A percentile compares a stretch with the other conserved stretches of the same genome.
Evolutionary conservation across 192 early-diverging fungal genomes (phyloP).

Genomic region (Dispira parvispora): DNA sequence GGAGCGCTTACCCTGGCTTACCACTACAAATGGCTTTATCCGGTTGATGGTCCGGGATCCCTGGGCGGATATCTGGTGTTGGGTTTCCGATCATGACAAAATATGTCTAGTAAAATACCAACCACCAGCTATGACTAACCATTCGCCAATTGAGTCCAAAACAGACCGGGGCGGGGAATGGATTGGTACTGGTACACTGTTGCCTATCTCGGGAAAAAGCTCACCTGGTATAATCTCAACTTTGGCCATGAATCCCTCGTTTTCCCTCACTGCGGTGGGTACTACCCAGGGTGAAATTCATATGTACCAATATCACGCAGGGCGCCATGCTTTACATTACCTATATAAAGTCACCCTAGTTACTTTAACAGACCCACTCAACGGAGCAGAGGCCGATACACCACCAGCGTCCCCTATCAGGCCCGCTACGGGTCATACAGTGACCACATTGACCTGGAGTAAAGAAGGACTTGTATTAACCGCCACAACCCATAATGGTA

Average conservation of each 20-base stretch:
- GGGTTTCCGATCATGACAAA: constrained; percentile 4
- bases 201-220: not conserved
- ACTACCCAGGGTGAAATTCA: constrained; percentile 16
- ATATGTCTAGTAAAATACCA: not conserved
- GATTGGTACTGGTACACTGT: constrained; percentile 12
- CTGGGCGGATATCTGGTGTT: constrained; percentile 1
- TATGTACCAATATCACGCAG: constrained; percentile 9
- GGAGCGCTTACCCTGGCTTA: not conserved
- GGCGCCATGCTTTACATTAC: not conserved
- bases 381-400: not conserved
- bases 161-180: constrained; percentile 6
- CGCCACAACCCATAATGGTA: not conserved
- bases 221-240: not conserved
- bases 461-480: not conserved
- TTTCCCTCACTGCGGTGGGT: constrained; percentile 18
- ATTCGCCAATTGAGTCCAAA: not conserved
- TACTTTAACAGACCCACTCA: not conserved
- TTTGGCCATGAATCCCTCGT: constrained; percentile 14
- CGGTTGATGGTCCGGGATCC: not conserved
- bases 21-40: not conserved
- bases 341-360: not conserved
- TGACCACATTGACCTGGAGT: not conserved
- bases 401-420: not conserved
- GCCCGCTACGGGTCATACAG: not conserved
- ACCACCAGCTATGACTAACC: not conserved